Evolutionary conservation across 345 rosid genomes (phyloP).

Genomic region (Dimocarpus longan): DNA sequence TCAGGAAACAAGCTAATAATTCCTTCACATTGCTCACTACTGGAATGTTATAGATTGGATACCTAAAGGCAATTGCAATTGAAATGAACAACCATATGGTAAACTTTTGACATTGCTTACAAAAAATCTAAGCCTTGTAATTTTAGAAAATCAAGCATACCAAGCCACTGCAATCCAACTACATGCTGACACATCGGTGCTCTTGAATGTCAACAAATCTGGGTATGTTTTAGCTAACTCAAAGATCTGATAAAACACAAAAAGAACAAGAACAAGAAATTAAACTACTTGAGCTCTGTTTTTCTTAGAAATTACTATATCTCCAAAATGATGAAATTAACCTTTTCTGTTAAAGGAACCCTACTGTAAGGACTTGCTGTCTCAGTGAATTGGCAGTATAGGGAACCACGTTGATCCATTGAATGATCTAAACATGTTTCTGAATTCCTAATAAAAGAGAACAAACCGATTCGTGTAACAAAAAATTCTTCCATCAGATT

Average conservation of each 20-base stretch:
- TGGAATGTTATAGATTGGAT: slow-evolving; percentile 48
- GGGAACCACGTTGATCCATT: slow-evolving; percentile 40
- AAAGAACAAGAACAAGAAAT: no score
- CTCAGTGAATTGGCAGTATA: slow-evolving; percentile 51
- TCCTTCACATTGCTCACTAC: slow-evolving; percentile 24
- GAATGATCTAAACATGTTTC: slow-evolving; percentile 25
- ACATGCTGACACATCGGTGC: slow-evolving; percentile 35
- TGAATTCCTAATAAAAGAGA: background rate
- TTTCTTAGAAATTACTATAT: background rate
- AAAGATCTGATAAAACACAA: slow-evolving; percentile 22
- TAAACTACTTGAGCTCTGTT: background rate
- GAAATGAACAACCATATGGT: background rate
- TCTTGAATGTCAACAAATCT: slow-evolving; percentile 22
- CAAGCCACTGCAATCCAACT: slow-evolving; percentile 50
- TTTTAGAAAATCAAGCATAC: slow-evolving; percentile 21
- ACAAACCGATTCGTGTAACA: no score
- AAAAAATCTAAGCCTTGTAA: background rate
- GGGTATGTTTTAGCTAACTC: slow-evolving; percentile 29
- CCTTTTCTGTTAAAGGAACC: slow-evolving; percentile 63
- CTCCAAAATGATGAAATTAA: slow-evolving; percentile 7
- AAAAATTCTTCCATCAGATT: no score
- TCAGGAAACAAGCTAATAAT: slow-evolving; percentile 44
- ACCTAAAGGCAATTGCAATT: slow-evolving; percentile 29
- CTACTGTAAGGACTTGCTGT: slow-evolving; percentile 54
- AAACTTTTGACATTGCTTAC: background rate